phyloP scores from a whole-genome alignment of 2,329 filamentous ascomycete genomes.

The Cladosporium sp. region DNA sequence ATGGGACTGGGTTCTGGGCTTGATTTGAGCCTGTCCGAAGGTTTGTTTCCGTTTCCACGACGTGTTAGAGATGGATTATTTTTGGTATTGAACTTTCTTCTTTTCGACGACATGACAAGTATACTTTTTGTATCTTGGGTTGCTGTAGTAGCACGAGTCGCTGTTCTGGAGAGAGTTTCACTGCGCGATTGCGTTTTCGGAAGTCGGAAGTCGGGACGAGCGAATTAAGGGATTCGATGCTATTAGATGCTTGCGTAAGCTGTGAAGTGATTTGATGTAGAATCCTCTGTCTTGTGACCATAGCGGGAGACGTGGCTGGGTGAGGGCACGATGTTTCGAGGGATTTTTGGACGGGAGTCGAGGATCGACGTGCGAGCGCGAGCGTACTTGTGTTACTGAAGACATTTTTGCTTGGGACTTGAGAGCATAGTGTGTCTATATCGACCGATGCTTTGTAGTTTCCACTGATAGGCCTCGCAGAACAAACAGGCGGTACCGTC shows the following conservation, averaged over 20 bases:
- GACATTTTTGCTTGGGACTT: too few species aligned
- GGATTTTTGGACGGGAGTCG: background rate
- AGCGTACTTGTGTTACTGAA: too few species aligned
- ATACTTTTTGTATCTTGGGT: background rate
- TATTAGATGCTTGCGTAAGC: background rate
- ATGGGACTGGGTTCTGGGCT: conserved; percentile 16
- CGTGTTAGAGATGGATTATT: too few species aligned
- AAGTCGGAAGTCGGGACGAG: background rate
- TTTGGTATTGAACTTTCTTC: background rate
- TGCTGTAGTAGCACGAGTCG: background rate
- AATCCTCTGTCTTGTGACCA: background rate
- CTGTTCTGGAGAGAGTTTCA: too few species aligned
- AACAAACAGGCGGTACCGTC: background rate
- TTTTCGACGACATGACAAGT: background rate
- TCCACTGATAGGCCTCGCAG: too few species aligned
- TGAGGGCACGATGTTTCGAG: too few species aligned
- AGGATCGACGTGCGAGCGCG: background rate
- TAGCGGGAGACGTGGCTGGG: too few species aligned
- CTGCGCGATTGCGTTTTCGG: background rate
- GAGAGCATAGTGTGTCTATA: too few species aligned
- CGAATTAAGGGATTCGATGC: background rate
- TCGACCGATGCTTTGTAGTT: too few species aligned
- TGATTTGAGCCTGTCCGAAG: background rate
- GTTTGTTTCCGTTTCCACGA: too few species aligned
- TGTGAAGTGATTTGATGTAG: background rate